These are phyloP conservation scores for Coemansia sp. DNA, from an alignment of 192 early-diverging fungal genomes.

Conservation along the genomic window DNA sequence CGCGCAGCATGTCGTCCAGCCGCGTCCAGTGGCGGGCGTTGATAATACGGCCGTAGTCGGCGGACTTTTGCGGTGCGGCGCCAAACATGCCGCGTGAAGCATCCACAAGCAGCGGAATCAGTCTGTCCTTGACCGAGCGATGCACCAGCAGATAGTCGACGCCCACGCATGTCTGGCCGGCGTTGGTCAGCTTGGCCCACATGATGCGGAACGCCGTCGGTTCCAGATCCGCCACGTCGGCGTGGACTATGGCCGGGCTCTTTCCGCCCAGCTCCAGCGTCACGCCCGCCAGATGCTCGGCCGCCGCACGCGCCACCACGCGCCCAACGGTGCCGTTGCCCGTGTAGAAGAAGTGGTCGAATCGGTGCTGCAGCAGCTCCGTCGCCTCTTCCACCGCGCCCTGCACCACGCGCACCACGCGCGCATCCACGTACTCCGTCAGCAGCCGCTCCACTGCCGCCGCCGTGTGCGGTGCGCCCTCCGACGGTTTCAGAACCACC, in stretches of 20 bases:
- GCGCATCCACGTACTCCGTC: conserved; percentile 72
- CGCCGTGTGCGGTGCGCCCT: conserved; percentile 69
- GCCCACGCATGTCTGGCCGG: conserved; percentile 87
- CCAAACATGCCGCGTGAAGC: conserved; percentile 54
- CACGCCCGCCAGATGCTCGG: conserved; percentile 82
- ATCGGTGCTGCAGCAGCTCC: conserved; percentile 68
- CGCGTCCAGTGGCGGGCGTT: conserved; percentile 70
- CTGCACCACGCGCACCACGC: conserved; percentile 66
- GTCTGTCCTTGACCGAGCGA: conserved; percentile 56
- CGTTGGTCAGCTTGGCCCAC: conserved; percentile 83
- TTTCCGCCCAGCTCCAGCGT: conserved; percentile 96
- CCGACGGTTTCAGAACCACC: conserved; percentile 82
- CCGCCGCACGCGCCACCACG: conserved; percentile 80
- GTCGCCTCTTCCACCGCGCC: conserved; percentile 78
- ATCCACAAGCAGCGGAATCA: conserved; percentile 61
- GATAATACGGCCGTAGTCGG: conserved; percentile 72
- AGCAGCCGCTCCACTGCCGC: conserved; percentile 63
- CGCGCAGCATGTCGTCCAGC: conserved; percentile 57
- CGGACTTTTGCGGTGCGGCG: conserved; percentile 48
- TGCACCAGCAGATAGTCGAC: conserved; percentile 83
- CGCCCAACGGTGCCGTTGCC: conserved; percentile 79
- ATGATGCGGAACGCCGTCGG: conserved; percentile 69
- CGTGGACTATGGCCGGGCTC: conserved; percentile 66
- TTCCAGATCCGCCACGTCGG: conserved; percentile 63
- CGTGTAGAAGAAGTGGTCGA: conserved; percentile 94